Conservation (phyloP, 495 filamentous ascomycete genomes). For the Penicillium simplicissimum region DNA sequence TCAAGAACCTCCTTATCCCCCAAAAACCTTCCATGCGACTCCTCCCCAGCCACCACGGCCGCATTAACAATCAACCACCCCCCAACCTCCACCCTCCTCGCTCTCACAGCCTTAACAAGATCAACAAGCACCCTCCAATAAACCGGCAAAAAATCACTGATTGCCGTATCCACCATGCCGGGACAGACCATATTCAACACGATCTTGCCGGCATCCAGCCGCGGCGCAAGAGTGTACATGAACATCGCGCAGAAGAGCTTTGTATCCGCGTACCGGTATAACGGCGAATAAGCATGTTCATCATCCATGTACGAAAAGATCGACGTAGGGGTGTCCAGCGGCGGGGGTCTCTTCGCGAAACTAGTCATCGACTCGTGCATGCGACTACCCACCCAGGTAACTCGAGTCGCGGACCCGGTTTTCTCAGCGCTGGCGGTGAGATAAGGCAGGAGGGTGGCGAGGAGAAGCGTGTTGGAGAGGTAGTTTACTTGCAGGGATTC, state of each 20-base stretch:
- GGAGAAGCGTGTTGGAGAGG: slow-evolving; percentile 3
- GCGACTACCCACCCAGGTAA: slow-evolving; percentile 14
- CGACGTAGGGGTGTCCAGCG: background rate
- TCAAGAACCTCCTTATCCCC: slow-evolving; percentile 14
- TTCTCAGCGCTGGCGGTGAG: background rate
- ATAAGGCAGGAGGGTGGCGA: background rate
- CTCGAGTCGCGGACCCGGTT: background rate
- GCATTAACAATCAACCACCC: slow-evolving; percentile 19
- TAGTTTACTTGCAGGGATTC: background rate
- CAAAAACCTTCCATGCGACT: slow-evolving; percentile 20
- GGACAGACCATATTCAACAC: slow-evolving; percentile 29
- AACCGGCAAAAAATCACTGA: slow-evolving; percentile 13
- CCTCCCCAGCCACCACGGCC: slow-evolving; percentile 9
- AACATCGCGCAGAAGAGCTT: slow-evolving; percentile 37
- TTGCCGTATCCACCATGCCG: slow-evolving; percentile 20
- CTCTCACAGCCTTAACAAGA: slow-evolving; percentile 14
- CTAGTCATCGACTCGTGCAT: slow-evolving; percentile 14
- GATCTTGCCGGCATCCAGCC: slow-evolving; percentile 18
- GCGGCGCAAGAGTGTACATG: slow-evolving; percentile 30
- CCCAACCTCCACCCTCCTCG: slow-evolving; percentile 15
- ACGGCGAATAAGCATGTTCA: slow-evolving; percentile 9
- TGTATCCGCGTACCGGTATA: slow-evolving; percentile 29
- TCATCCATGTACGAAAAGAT: slow-evolving; percentile 30
- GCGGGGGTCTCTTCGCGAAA: slow-evolving; percentile 9
- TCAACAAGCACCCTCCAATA: slow-evolving; percentile 7